Evolutionary conservation across 2,329 filamentous ascomycete species (phyloP).

Genomic region (Colletotrichum australisinense): DNA sequence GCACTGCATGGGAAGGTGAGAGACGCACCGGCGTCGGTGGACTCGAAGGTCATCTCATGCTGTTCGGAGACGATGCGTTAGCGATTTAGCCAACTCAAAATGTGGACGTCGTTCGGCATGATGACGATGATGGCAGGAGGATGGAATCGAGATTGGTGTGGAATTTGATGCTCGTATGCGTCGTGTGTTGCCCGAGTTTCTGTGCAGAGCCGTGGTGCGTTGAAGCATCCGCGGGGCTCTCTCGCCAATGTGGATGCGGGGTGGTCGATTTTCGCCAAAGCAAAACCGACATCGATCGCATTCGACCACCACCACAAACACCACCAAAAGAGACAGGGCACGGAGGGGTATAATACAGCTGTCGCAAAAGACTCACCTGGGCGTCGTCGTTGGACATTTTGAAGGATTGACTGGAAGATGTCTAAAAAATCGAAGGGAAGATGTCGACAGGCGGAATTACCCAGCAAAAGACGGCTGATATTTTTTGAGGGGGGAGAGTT

Average conservation of each 20-base stretch:
- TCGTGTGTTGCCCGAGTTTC: background rate
- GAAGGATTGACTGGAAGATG: slow-evolving; percentile 52
- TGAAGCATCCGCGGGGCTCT: slow-evolving; percentile 36
- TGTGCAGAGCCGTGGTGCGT: slow-evolving; percentile 33
- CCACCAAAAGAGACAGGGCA: slow-evolving; percentile 31
- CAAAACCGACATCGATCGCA: slow-evolving; percentile 38
- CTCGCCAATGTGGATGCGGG: slow-evolving; percentile 54
- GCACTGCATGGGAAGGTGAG: slow-evolving; percentile 97
- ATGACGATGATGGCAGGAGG: background rate
- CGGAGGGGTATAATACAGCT: slow-evolving; percentile 22
- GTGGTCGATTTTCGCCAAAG: slow-evolving; percentile 49
- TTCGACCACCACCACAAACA: slow-evolving; percentile 36
- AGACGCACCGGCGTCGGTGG: slow-evolving; percentile 96
- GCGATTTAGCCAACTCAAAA: background rate
- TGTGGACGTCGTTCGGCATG: background rate
- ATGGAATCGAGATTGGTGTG: slow-evolving; percentile 11
- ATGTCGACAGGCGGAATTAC: slow-evolving; percentile 39
- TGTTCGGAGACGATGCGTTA: slow-evolving; percentile 44
- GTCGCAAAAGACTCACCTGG: slow-evolving; percentile 56
- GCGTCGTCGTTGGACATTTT: slow-evolving; percentile 66
- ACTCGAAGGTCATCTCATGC: slow-evolving; percentile 84
- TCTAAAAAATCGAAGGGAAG: slow-evolving; percentile 38
- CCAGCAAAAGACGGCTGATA: slow-evolving; percentile 34
- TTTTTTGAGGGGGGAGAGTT: slow-evolving; percentile 31
- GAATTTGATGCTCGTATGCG: slow-evolving; percentile 8